phyloP scores from a whole-genome alignment of 1,284 basidiomycete genomes.

The Filobasidium uniguttulatum region DNA sequence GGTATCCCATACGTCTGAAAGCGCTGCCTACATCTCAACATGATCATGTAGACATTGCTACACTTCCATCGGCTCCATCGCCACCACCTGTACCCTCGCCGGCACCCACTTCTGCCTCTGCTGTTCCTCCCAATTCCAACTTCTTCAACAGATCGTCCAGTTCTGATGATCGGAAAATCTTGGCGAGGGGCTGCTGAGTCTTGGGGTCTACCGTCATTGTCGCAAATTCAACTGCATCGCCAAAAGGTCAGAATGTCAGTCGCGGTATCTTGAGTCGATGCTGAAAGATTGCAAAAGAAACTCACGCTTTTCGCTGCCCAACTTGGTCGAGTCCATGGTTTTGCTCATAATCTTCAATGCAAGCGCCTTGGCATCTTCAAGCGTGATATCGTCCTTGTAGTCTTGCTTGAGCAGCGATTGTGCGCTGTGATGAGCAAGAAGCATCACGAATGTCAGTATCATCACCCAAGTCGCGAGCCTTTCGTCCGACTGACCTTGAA shows the following conservation, averaged over 20 bases:
- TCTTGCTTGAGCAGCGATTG: slow-evolving; percentile 94
- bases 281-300: slow-evolving; percentile 16
- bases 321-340: slow-evolving; percentile 96
- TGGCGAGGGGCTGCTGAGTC: slow-evolving; percentile 69
- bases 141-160: slow-evolving; percentile 73
- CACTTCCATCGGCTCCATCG: slow-evolving; percentile 29
- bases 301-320: slow-evolving; percentile 87
- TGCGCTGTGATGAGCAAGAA: slow-evolving; percentile 41
- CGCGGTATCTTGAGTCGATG: not conserved
- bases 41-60: slow-evolving; percentile 30
- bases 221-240: slow-evolving; percentile 76
- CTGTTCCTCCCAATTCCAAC: slow-evolving; percentile 74
- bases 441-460: not conserved
- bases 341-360: slow-evolving; percentile 94
- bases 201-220: slow-evolving; percentile 70
- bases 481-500: slow-evolving; percentile 43
- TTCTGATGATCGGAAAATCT: slow-evolving; percentile 83
- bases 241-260: not conserved
- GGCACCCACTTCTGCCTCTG: slow-evolving; percentile 46
- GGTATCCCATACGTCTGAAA: too few relatives aligned
- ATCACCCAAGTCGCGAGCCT: not conserved
- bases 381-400: slow-evolving; percentile 85
- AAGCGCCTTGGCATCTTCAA: slow-evolving; percentile 82
- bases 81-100: slow-evolving; percentile 36
- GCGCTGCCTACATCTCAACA: too few relatives aligned